Percentiles rank a stretch among this genome's conserved stretches.
phyloP scores from a whole-genome alignment of 257 asterid species.

The Nicotiana undulata region DNA sequence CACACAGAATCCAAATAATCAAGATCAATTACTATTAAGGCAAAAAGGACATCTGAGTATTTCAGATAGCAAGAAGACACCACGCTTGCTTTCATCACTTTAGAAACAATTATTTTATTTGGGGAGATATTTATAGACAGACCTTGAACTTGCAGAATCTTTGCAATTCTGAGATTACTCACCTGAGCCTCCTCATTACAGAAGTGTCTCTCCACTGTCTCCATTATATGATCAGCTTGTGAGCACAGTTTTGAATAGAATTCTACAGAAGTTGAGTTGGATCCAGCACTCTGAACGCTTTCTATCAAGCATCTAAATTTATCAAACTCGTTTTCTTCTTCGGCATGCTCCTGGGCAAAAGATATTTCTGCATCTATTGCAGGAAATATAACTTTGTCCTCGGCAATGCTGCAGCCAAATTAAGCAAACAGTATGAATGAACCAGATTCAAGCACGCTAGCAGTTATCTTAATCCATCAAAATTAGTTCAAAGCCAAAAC shows the following conservation, averaged over 20 bases:
- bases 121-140: background rate
- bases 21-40: background rate
- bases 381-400: conserved; percentile 95
- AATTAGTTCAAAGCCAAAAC: background rate
- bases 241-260: conserved; percentile 77
- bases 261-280: conserved; percentile 70
- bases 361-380: conserved; percentile 84
- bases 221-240: conserved; percentile 92
- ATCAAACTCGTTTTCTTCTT: conserved; percentile 88
- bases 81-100: conserved; percentile 6
- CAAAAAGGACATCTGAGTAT: background rate
- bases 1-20: background rate
- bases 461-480: background rate
- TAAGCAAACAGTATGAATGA: background rate
- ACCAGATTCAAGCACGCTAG: background rate
- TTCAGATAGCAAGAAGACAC: background rate
- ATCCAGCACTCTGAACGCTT: conserved; percentile 82
- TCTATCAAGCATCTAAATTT: conserved; percentile 82
- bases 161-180: conserved; percentile 3
- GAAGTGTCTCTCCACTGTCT: conserved; percentile 73
- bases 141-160: background rate
- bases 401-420: conserved; percentile 80
- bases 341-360: conserved; percentile 92
- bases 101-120: conserved; percentile 7
- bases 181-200: conserved; percentile 90